phyloP scores from a whole-genome alignment of 108 stramenopile species.

The Stephanodiscus minutulus region DNA sequence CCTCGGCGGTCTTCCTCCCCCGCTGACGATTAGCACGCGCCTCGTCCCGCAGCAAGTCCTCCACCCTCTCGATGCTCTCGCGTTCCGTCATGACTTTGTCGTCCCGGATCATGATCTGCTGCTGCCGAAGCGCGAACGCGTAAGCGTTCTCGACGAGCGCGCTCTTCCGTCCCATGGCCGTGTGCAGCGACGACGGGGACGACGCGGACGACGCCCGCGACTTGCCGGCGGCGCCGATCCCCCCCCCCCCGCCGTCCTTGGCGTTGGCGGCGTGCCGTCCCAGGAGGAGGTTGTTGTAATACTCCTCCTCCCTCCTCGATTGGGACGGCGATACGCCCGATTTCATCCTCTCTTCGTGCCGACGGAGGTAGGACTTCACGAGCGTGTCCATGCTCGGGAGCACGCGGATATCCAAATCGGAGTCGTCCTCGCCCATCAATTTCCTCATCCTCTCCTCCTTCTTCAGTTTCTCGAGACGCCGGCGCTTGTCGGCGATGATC shows the following conservation, averaged over 20 bases:
- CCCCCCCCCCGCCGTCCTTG: background rate
- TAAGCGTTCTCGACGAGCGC: slow-evolving; percentile 71
- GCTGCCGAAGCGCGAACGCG: slow-evolving; percentile 76
- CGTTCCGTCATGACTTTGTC: slow-evolving; percentile 51
- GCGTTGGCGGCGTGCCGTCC: slow-evolving; percentile 44
- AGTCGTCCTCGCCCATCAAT: slow-evolving; percentile 20
- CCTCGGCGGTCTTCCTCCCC: slow-evolving; percentile 41
- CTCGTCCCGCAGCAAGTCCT: slow-evolving; percentile 63
- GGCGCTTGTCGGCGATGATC: slow-evolving; percentile 30
- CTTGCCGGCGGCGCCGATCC: too few species aligned
- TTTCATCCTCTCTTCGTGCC: slow-evolving; percentile 38
- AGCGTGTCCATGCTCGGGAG: slow-evolving; percentile 57
- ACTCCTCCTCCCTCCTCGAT: slow-evolving; percentile 50
- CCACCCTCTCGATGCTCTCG: slow-evolving; percentile 69
- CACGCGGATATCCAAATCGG: background rate
- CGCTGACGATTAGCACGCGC: slow-evolving; percentile 42
- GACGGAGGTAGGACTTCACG: slow-evolving; percentile 59
- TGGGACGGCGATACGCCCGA: slow-evolving; percentile 23
- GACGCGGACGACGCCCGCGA: background rate
- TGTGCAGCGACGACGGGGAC: slow-evolving; percentile 30
- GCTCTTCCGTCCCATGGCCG: slow-evolving; percentile 75
- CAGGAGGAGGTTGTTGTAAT: slow-evolving; percentile 70
- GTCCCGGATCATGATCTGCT: slow-evolving; percentile 63
- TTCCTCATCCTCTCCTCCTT: slow-evolving; percentile 20
- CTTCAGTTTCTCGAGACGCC: slow-evolving; percentile 14